phyloP scores from a whole-genome alignment of 352 stramenopile species.

The Pythium dissimile region DNA sequence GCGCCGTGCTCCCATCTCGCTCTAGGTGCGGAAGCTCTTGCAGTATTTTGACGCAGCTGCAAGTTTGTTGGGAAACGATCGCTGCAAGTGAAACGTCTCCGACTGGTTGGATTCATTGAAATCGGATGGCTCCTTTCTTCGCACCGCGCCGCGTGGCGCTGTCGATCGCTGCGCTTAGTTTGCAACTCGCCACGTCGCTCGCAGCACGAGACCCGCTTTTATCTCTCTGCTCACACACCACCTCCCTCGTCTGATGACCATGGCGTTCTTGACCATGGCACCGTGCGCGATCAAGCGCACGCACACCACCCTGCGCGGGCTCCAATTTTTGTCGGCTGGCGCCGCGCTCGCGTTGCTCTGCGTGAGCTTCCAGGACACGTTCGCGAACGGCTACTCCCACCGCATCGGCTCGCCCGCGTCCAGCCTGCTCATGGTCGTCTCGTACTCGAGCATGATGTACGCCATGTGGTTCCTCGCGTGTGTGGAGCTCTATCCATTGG shows the following conservation, averaged over 20 bases:
- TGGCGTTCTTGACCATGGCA: conserved; percentile 7
- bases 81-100: too few relatives aligned
- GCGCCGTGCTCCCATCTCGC: not conserved
- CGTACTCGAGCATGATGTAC: conserved; percentile 31
- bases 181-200: not conserved
- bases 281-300: conserved; percentile 9
- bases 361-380: conserved; percentile 8
- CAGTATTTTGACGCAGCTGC: not conserved
- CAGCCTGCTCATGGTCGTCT: conserved; percentile 24
- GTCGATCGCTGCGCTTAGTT: too few relatives aligned
- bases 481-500: conserved; percentile 29
- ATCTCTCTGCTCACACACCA: too few relatives aligned
- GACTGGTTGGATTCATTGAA: too few relatives aligned
- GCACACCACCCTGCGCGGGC: conserved; percentile 5
- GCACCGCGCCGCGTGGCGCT: too few relatives aligned
- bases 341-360: conserved; percentile 3
- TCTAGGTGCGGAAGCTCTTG: not conserved
- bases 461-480: conserved; percentile 13
- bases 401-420: conserved; percentile 3
- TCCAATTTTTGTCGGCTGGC: conserved; percentile 14
- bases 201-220: too few relatives aligned
- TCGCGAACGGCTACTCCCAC: conserved; percentile 1
- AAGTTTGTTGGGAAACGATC: not conserved
- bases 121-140: too few relatives aligned
- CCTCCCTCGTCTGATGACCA: not conserved